Evolutionary conservation across 192 early-diverging fungal species (phyloP).

Genomic region (Powellomyces hirtus): DNA sequence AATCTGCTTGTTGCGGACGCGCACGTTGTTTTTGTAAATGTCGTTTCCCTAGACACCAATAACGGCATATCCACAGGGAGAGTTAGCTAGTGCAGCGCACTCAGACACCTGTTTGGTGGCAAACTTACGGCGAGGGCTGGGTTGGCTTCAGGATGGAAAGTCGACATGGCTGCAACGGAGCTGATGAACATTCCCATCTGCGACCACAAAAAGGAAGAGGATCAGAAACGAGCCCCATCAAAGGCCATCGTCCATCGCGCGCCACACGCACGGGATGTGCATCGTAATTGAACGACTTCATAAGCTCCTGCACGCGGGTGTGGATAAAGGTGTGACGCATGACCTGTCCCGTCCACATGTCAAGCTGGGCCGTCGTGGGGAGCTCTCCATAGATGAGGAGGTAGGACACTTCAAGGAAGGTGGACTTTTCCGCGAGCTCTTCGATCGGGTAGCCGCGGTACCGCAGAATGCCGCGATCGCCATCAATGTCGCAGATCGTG

Average conservation of each 20-base stretch:
- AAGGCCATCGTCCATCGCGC: too few relatives aligned
- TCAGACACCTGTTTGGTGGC: too few relatives aligned
- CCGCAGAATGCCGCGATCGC: slow-evolving; percentile 59
- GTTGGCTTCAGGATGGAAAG: slow-evolving; percentile 69
- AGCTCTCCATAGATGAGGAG: slow-evolving; percentile 63
- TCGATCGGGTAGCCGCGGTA: slow-evolving; percentile 65
- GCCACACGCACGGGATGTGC: slow-evolving; percentile 55
- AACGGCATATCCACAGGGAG: too few relatives aligned
- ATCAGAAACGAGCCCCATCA: too few relatives aligned
- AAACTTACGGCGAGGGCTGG: slow-evolving; percentile 58
- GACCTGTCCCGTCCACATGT: slow-evolving; percentile 46
- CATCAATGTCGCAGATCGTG: slow-evolving; percentile 66
- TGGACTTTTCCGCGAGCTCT: slow-evolving; percentile 62
- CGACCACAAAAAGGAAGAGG: too few relatives aligned
- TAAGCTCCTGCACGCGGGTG: slow-evolving; percentile 50
- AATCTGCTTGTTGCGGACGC: slow-evolving; percentile 63
- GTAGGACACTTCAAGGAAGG: slow-evolving; percentile 66
- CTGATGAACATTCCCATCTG: slow-evolving; percentile 57
- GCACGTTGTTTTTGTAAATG: slow-evolving; percentile 34
- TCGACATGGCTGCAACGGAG: slow-evolving; percentile 58
- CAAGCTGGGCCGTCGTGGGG: slow-evolving; percentile 49
- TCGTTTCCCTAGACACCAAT: too few relatives aligned
- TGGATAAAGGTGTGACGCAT: slow-evolving; percentile 59
- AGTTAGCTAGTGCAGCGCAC: too few relatives aligned
- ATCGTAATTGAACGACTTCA: slow-evolving; percentile 58